Evolutionary conservation across 768 basidiomycete genomes (phyloP), one percentile per base, ranked within the genome.

Genomic region (Tylopilus sp.): DNA sequence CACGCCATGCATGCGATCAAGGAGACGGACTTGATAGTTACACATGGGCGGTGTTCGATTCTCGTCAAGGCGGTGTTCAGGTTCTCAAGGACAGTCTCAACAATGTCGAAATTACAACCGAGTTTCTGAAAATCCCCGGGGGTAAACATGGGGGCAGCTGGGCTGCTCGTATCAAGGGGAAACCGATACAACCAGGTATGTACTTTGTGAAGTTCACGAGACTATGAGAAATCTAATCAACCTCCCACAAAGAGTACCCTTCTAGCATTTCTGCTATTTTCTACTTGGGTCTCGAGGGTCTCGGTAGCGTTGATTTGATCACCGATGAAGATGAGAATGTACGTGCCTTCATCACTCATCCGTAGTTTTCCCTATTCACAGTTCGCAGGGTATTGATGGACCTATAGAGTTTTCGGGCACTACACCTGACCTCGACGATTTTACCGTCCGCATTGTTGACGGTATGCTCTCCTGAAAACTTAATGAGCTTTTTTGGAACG

Each of bases 1-100:
- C 85, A 22, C 84, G 95, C 3, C 92, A 97, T 72, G 79, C 88
- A 6, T 94, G 93, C 64, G 91, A 95, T 58, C 91, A 97, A 64
- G 82, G 79, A 6, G 93, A 95, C 63, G 82, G 80, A 2, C 75
- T 98, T 33, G 78, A 84, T 52, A 77, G 76, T 35, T 98, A 97
- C 69, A 86, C 88, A 20, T 98, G 89, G 86, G 88, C 88, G 2
- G 79, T 82, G 58, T 95, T 91, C 62, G 93, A 97, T 67, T 75
- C 89, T 18, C 83, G 92, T 20, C 80, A 86, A 62, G 92, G 90
- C 41, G 91, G 91, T 44, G 80, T 89, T 22, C 90, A 98, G 69
- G 81, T 91, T 47, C 73, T 98, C 44, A 79, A 83, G 51, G 95
- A 98, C 66, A 74, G 79, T 25, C 66, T 71, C 51, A 97, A 95